These are phyloP conservation scores for Albatrellus sp. DNA, from an alignment of 1,284 basidiomycete genomes.

Conservation along the genomic window DNA sequence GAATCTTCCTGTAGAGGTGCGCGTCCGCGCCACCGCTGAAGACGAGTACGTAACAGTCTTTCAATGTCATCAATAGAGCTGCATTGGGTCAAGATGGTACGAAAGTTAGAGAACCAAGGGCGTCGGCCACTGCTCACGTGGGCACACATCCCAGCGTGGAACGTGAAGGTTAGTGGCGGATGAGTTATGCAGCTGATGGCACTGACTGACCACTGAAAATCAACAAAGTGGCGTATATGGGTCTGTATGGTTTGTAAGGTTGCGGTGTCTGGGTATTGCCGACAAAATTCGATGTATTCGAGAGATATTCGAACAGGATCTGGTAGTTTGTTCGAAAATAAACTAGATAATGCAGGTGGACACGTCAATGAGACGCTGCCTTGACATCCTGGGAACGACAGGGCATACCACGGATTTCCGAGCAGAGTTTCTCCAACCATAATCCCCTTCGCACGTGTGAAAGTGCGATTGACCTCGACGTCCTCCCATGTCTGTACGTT, in stretches of 20 bases:
- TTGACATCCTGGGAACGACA: background rate
- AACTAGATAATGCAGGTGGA: constrained; percentile 18
- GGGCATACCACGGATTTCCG: constrained; percentile 48
- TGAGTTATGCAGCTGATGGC: background rate
- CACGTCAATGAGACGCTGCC: too few relatives aligned
- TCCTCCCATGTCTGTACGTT: constrained; percentile 55
- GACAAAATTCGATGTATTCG: constrained; percentile 50
- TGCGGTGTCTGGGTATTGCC: constrained; percentile 31
- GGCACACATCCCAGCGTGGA: background rate
- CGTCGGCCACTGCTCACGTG: constrained; percentile 5
- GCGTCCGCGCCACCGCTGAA: constrained; percentile 7
- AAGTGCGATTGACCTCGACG: constrained; percentile 35
- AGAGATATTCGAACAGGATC: constrained; percentile 52
- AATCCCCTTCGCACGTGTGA: constrained; percentile 57
- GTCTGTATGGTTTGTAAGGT: constrained; percentile 36
- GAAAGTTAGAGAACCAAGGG: constrained; percentile 10
- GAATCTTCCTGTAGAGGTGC: background rate
- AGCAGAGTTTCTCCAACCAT: constrained; percentile 71
- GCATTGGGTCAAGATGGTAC: constrained; percentile 6
- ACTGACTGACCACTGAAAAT: constrained; percentile 44
- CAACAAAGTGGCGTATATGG: constrained; percentile 50
- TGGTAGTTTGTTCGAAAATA: constrained; percentile 38
- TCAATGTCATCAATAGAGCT: constrained; percentile 10
- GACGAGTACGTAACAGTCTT: constrained; percentile 5
- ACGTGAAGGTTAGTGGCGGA: background rate